These are phyloP conservation scores for Wickerhamomyces subpelliculosus DNA, from an alignment of 805 yeast species.

Conservation along the genomic window DNA sequence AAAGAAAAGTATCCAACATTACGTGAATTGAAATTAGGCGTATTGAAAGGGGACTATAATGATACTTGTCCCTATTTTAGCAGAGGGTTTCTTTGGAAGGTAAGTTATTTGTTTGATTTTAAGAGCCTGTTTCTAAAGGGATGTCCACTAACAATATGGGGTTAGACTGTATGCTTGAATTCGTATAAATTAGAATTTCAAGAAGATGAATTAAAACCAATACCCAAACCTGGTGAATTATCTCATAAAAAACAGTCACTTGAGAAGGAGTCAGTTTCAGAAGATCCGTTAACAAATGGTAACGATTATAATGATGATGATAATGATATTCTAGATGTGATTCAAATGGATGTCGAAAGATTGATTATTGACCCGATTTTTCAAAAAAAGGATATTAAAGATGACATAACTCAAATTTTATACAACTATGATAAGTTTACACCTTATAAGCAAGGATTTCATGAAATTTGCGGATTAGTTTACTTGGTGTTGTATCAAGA, in stretches of 20 bases:
- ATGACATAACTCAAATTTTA: conserved; percentile 17
- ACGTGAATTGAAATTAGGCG: conserved; percentile 13
- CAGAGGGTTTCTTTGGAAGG: conserved; percentile 16
- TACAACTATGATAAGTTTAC: conserved; percentile 19
- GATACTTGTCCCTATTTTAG: conserved; percentile 11
- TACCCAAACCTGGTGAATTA: conserved; percentile 6
- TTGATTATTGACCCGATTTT: conserved; percentile 20
- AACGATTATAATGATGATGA: conserved; percentile 1
- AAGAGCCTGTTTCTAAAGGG: not conserved
- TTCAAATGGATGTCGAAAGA: conserved; percentile 20
- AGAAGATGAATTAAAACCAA: conserved; percentile 12
- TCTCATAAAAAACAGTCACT: conserved; percentile 5
- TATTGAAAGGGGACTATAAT: conserved; percentile 17
- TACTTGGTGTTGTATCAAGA: conserved; percentile 35
- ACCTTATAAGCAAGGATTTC: conserved; percentile 43
- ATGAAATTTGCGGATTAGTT: conserved; percentile 43
- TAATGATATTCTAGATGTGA: conserved; percentile 15
- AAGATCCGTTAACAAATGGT: conserved; percentile 7
- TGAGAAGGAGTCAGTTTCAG: not conserved
- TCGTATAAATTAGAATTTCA: conserved; percentile 11
- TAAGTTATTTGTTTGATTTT: not conserved
- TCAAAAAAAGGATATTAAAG: conserved; percentile 5
- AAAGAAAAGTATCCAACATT: conserved; percentile 12
- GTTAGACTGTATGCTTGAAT: conserved; percentile 15
- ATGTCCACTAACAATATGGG: not conserved